Percentiles rank a stretch among this genome's conserved stretches.
phyloP scores from a whole-genome alignment of 2,329 filamentous ascomycete genomes.

The Hyphodiscus sp. region DNA sequence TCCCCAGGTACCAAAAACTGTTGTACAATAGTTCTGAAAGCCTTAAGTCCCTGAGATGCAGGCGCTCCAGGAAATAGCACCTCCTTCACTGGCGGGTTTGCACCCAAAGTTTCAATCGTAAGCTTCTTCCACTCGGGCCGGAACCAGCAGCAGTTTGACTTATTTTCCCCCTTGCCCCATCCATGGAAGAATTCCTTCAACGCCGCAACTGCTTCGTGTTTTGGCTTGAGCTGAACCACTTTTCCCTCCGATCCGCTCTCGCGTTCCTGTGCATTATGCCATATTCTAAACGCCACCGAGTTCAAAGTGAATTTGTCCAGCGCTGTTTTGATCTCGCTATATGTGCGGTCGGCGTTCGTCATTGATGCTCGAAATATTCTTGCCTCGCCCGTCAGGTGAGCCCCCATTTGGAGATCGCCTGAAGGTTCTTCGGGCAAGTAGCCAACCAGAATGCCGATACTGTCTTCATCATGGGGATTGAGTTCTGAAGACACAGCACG shows the following conservation, averaged over 20 bases:
- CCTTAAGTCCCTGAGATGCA: background rate
- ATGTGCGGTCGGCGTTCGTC: background rate
- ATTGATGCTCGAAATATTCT: background rate
- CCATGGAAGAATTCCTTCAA: background rate
- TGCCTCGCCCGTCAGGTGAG: background rate
- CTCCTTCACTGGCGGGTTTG: background rate
- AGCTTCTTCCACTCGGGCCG: slow-evolving; percentile 13
- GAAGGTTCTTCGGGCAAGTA: background rate
- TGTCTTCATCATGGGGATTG: background rate
- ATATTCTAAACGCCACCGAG: slow-evolving; percentile 1
- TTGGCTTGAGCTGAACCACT: background rate
- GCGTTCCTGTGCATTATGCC: slow-evolving; percentile 3
- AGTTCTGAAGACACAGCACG: background rate
- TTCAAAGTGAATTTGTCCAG: background rate
- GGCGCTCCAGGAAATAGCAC: background rate
- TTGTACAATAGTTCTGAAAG: background rate
- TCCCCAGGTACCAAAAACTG: background rate
- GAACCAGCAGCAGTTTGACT: slow-evolving; percentile 11
- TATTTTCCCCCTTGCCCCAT: background rate
- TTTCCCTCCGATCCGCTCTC: background rate
- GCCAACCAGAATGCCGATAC: background rate
- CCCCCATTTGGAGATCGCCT: background rate
- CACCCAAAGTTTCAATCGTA: background rate
- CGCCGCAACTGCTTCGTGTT: background rate
- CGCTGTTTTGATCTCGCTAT: background rate